Conservation (phyloP, 2,329 filamentous ascomycete species). For the Neocucurbitaria cava region DNA sequence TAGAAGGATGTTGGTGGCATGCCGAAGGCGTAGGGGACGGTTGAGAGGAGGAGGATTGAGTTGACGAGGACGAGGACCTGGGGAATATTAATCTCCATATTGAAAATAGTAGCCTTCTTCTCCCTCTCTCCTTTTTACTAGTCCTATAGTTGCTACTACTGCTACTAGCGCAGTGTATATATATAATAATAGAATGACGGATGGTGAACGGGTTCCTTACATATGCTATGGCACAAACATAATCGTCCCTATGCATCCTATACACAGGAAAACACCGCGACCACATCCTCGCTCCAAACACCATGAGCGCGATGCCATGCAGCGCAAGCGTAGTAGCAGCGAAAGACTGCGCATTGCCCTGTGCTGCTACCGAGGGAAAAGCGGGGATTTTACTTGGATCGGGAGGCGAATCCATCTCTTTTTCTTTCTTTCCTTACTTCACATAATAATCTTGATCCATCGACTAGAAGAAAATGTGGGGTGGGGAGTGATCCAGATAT, state of each 20-base stretch:
- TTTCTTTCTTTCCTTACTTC: neutral
- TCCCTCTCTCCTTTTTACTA: no score
- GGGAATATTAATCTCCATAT: neutral
- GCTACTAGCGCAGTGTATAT: no score
- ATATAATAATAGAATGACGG: neutral
- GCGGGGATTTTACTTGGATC: conserved; percentile 12
- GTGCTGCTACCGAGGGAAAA: conserved; percentile 8
- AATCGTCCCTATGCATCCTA: conserved; percentile 24
- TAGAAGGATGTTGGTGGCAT: conserved; percentile 6
- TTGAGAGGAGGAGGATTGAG: conserved; percentile 18
- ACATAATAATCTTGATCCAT: no score
- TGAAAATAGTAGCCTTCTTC: no score
- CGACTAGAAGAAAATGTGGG: no score
- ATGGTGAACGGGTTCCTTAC: conserved; percentile 10
- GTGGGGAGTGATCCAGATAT: no score
- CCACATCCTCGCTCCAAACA: conserved; percentile 24
- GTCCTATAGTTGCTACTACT: no score
- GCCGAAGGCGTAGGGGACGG: conserved; percentile 17
- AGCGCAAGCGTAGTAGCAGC: conserved; percentile 16
- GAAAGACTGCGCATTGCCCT: conserved; percentile 8
- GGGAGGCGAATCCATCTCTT: neutral
- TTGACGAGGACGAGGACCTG: conserved; percentile 18
- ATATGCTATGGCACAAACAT: conserved; percentile 19
- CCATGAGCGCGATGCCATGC: conserved; percentile 14
- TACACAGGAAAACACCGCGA: conserved; percentile 18